Evolutionary conservation across 306 rosid species (phyloP).

Genomic region (Vicia faba): DNA sequence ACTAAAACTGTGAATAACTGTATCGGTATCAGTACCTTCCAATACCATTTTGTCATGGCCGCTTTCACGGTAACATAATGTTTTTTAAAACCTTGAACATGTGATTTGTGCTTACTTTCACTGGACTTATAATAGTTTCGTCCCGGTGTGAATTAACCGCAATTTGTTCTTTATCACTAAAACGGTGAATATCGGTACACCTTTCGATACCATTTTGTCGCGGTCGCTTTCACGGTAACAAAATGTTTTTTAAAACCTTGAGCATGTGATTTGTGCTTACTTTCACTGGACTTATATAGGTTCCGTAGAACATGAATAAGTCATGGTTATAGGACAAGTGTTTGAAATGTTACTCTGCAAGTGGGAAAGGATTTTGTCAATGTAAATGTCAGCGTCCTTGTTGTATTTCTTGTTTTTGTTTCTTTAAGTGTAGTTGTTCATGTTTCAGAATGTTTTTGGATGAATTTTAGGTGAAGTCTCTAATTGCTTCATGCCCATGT

Average conservation of each 20-base stretch:
- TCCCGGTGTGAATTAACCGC: too few species aligned
- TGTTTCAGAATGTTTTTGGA: constrained; percentile 5
- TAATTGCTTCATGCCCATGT: constrained; percentile 2
- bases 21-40: too few species aligned
- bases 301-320: neutral
- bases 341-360: constrained; percentile 8
- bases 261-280: neutral
- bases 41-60: too few species aligned
- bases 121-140: constrained; percentile 13
- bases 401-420: neutral
- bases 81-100: neutral
- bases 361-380: neutral
- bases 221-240: too few species aligned
- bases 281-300: too few species aligned
- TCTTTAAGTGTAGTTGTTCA: neutral
- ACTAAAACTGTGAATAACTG: too few species aligned
- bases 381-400: neutral
- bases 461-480: neutral
- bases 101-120: neutral
- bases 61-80: too few species aligned
- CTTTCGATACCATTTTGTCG: too few species aligned
- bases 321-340: neutral
- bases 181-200: too few species aligned
- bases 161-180: too few species aligned
- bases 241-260: neutral